A percentile compares a stretch with the other conserved stretches of the same genome.
phyloP scores from a whole-genome alignment of 257 asterid genomes.

The Perilla frutescens region DNA sequence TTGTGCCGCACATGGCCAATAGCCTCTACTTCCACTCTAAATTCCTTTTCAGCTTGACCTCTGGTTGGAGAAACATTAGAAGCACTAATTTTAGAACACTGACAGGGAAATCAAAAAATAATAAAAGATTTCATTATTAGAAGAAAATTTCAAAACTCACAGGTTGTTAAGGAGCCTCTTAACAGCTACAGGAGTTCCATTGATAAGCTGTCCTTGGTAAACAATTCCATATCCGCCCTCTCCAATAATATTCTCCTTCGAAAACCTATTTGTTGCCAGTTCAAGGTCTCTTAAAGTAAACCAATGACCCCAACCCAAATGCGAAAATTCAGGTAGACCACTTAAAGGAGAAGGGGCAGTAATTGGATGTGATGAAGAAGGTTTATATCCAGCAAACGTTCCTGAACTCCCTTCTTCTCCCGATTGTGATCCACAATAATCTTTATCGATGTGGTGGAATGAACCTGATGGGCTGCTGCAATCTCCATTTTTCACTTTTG shows the following conservation, averaged over 20 bases:
- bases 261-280: slow-evolving; percentile 77
- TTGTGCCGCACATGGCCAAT: slow-evolving; percentile 95
- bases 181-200: slow-evolving; percentile 88
- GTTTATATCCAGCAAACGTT: slow-evolving; percentile 51
- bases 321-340: slow-evolving; percentile 95
- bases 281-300: slow-evolving; percentile 90
- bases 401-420: slow-evolving; percentile 91
- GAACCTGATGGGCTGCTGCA: slow-evolving; percentile 70
- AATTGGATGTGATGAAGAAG: slow-evolving; percentile 61
- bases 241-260: slow-evolving; percentile 85
- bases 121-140: slow-evolving; percentile 7
- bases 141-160: slow-evolving; percentile 57
- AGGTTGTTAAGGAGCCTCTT: slow-evolving; percentile 92
- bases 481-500: slow-evolving; percentile 59
- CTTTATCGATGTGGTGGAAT: slow-evolving; percentile 66
- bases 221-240: slow-evolving; percentile 99
- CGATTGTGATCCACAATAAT: slow-evolving; percentile 69
- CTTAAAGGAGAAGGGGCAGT: slow-evolving; percentile 84
- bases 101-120: neutral
- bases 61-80: slow-evolving; percentile 40
- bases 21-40: slow-evolving; percentile 95
- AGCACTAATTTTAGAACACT: slow-evolving; percentile 14
- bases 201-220: slow-evolving; percentile 73
- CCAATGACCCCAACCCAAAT: slow-evolving; percentile 99
- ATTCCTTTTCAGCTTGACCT: slow-evolving; percentile 98